A percentile compares a stretch with the other conserved stretches of the same genome.
Conservation (phyloP, 805 yeast species). For the Candida pini region DNA sequence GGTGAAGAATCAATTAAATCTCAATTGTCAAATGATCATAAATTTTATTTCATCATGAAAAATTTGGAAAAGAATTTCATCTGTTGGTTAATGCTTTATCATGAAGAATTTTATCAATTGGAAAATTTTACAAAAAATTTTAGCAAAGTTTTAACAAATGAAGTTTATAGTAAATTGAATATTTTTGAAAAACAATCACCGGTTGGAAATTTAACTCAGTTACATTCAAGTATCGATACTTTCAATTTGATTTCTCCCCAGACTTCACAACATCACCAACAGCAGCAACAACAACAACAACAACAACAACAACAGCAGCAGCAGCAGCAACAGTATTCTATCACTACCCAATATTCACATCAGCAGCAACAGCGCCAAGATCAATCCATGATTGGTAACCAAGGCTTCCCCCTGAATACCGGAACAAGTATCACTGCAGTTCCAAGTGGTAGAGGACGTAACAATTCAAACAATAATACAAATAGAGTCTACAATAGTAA, state of each 20-base stretch:
- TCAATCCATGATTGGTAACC: slow-evolving; percentile 3
- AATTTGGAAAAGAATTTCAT: slow-evolving; percentile 22
- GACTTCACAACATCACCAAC: neutral
- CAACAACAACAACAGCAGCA: slow-evolving; percentile 5
- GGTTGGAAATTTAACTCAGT: slow-evolving; percentile 1
- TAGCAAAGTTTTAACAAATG: slow-evolving; percentile 12
- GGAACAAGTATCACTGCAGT: slow-evolving; percentile 2
- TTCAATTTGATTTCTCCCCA: slow-evolving; percentile 15
- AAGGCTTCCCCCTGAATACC: too few species aligned
- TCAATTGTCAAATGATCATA: slow-evolving; percentile 19
- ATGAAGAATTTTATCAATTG: slow-evolving; percentile 8
- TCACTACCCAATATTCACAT: slow-evolving; percentile 5
- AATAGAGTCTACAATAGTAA: slow-evolving; percentile 1
- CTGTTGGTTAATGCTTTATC: slow-evolving; percentile 22
- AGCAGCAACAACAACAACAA: neutral
- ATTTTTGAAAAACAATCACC: slow-evolving; percentile 5
- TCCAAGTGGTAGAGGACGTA: neutral
- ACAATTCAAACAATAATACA: neutral
- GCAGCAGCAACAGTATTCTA: slow-evolving; percentile 3
- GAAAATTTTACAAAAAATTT: slow-evolving; percentile 10
- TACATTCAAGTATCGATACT: slow-evolving; percentile 11
- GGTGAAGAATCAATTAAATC: slow-evolving; percentile 16
- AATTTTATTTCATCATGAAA: slow-evolving; percentile 19
- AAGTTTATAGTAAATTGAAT: slow-evolving; percentile 15
- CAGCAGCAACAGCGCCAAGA: too few species aligned